Conservation (phyloP, 345 rosid genomes). For the Gossypium ekmanianum region DNA sequence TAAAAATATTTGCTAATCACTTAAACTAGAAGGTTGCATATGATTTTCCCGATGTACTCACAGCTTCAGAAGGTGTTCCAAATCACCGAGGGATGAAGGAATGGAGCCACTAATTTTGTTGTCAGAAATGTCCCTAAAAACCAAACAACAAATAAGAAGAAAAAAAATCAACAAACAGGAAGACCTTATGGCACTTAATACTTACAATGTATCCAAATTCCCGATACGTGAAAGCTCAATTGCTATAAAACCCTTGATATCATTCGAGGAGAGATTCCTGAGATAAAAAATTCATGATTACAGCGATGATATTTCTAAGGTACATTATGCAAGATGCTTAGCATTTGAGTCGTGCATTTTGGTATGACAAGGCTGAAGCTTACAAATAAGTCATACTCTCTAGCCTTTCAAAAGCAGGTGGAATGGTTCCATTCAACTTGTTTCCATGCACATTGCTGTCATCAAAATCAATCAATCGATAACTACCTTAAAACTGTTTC, state of each 20-base stretch:
- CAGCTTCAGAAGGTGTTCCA: conserved; percentile 95
- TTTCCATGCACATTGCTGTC: conserved; percentile 83
- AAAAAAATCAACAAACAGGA: conserved; percentile 9
- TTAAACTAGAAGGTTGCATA: neutral
- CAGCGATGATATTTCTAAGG: neutral
- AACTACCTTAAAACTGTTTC: neutral
- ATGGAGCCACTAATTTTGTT: conserved; percentile 77
- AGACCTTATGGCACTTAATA: conserved; percentile 6
- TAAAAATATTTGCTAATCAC: conserved; percentile 10
- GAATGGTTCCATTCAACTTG: conserved; percentile 71
- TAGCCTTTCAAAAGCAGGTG: conserved; percentile 69
- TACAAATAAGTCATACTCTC: conserved; percentile 94
- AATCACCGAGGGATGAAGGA: conserved; percentile 89
- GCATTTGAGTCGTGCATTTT: neutral
- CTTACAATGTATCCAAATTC: conserved; percentile 90
- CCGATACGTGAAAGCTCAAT: conserved; percentile 89
- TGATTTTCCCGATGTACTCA: conserved; percentile 32
- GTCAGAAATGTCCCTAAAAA: conserved; percentile 72
- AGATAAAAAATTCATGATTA: neutral
- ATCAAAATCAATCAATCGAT: conserved; percentile 19
- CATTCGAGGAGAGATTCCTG: conserved; percentile 85
- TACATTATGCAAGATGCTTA: neutral
- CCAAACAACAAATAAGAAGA: neutral
- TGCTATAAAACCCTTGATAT: conserved; percentile 70
- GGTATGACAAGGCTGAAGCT: conserved; percentile 26